These are phyloP conservation scores for Claviceps spartinae DNA, from an alignment of 2,329 filamentous ascomycete genomes.

Conservation along the genomic window DNA sequence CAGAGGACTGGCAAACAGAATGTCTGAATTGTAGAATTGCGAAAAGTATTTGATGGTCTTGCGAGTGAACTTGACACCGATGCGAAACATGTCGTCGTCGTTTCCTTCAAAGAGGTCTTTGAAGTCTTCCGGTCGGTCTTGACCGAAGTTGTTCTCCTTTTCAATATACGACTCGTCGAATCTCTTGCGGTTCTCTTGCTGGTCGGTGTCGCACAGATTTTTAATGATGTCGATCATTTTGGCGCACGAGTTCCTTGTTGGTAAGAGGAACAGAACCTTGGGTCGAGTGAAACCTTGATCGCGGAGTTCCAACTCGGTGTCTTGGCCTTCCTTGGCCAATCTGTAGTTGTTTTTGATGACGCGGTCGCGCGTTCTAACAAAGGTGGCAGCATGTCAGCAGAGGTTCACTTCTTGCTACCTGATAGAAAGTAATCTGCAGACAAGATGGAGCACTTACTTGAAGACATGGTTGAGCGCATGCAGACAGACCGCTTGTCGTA, in stretches of 20 bases:
- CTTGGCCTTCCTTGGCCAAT: conserved; percentile 51
- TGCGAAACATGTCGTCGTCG: conserved; percentile 90
- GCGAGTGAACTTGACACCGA: conserved; percentile 92
- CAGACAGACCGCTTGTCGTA: conserved; percentile 63
- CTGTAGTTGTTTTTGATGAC: conserved; percentile 88
- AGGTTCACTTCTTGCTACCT: background rate
- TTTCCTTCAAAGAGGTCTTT: conserved; percentile 83
- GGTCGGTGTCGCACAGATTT: conserved; percentile 64
- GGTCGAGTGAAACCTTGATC: conserved; percentile 94
- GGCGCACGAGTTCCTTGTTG: conserved; percentile 76
- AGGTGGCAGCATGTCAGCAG: background rate
- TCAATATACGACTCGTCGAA: conserved; percentile 75
- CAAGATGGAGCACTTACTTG: conserved; percentile 40
- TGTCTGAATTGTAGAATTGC: conserved; percentile 91
- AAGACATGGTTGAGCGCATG: conserved; percentile 87
- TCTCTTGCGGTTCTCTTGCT: conserved; percentile 88
- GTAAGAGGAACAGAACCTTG: conserved; percentile 81
- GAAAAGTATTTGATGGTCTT: conserved; percentile 93
- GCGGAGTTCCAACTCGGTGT: conserved; percentile 57
- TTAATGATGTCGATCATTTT: conserved; percentile 66
- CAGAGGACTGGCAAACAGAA: conserved; percentile 81
- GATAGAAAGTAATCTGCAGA: no score
- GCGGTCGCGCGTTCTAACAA: conserved; percentile 61
- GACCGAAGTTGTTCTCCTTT: conserved; percentile 48
- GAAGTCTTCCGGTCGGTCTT: conserved; percentile 75